phyloP scores from a whole-genome alignment of 345 rosid genomes.

The Syzygium jambos region DNA sequence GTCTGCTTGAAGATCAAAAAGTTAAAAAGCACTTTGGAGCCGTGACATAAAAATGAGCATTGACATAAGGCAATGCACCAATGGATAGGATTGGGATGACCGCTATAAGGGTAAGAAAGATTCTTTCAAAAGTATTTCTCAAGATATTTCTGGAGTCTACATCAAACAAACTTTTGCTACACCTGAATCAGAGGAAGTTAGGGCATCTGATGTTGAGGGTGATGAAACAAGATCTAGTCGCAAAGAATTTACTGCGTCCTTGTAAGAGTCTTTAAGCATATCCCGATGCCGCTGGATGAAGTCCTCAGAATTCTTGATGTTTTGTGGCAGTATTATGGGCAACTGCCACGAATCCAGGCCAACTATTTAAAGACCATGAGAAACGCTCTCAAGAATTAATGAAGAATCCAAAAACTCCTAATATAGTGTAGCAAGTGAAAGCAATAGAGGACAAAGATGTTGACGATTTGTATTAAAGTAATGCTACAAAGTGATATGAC shows the following conservation, averaged over 20 bases:
- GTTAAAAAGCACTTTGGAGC: neutral
- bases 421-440: neutral
- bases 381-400: neutral
- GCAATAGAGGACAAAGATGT: neutral
- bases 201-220: conserved; percentile 32
- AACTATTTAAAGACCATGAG: conserved; percentile 13
- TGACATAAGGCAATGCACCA: neutral
- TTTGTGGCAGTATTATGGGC: conserved; percentile 46
- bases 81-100: neutral
- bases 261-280: conserved; percentile 26
- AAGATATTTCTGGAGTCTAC: neutral
- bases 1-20: neutral
- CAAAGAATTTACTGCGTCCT: conserved; percentile 56
- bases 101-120: neutral
- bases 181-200: conserved; percentile 82
- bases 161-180: neutral
- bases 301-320: conserved; percentile 23
- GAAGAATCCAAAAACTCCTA: neutral
- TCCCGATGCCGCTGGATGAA: conserved; percentile 7
- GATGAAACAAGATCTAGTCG: conserved; percentile 36
- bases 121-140: neutral
- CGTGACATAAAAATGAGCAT: neutral
- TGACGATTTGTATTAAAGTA: neutral
- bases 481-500: neutral
- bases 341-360: conserved; percentile 66